Evolutionary conservation across 23 red algal species (phyloP).

Genomic region (Agarophyton chilense): DNA sequence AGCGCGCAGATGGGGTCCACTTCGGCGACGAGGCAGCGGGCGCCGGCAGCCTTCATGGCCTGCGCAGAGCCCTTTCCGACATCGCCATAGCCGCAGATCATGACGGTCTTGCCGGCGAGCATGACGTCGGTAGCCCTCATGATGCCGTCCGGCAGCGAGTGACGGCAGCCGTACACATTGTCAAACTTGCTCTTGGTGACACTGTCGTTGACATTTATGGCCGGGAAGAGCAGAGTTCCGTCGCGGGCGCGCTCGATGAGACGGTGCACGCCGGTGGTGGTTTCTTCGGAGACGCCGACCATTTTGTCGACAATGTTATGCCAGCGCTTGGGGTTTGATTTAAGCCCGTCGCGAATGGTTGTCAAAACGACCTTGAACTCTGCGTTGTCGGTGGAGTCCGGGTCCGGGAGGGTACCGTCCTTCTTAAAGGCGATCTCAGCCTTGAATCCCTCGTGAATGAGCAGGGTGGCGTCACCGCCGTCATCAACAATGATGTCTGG

Average conservation of each 20-base stretch:
- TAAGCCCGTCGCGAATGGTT: constrained; percentile 84
- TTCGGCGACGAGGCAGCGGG: constrained; percentile 84
- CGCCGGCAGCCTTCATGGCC: constrained; percentile 95
- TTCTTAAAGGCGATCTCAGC: constrained; percentile 87
- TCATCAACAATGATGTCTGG: constrained; percentile 98
- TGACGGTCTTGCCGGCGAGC: constrained; percentile 93
- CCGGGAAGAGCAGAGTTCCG: constrained; percentile 94
- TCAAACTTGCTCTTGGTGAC: constrained; percentile 99
- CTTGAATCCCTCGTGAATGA: constrained; percentile 99
- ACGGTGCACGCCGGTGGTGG: constrained; percentile 97
- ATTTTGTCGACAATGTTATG: constrained; percentile 86
- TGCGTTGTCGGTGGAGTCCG: constrained; percentile 90
- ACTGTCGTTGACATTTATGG: constrained; percentile 99
- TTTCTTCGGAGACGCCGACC: constrained; percentile 98
- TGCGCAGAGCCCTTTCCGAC: constrained; percentile 97
- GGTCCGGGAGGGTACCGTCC: constrained; percentile 89
- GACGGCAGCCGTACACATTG: constrained; percentile 97
- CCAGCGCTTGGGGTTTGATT: constrained; percentile 86
- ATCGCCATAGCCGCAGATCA: constrained; percentile 97
- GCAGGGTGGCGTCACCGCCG: constrained; percentile 95
- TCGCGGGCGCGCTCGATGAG: constrained; percentile 93
- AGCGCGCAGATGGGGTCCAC: constrained; percentile 98
- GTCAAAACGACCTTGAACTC: constrained; percentile 88
- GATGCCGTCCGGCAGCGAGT: constrained; percentile 95
- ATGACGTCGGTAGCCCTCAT: constrained; percentile 98